Conservation (phyloP, 2,329 filamentous ascomycete species). For the Aspergillus amoenus region DNA sequence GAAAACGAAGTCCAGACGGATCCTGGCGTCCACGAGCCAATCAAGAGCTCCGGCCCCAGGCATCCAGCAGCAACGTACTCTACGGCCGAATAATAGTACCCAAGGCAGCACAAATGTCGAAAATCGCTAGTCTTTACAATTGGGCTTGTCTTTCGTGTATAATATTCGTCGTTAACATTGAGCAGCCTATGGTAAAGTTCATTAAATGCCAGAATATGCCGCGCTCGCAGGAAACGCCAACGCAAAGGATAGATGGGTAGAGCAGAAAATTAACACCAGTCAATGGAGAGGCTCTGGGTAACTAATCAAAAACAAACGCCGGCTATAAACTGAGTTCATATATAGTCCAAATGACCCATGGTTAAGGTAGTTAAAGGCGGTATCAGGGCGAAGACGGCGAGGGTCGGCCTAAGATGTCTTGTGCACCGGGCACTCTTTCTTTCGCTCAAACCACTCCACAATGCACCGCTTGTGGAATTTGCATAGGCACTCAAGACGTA, state of each 20-base stretch:
- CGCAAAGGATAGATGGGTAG: neutral
- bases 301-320: conserved; percentile 4
- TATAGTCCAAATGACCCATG: conserved; percentile 2
- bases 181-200: neutral
- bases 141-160: neutral
- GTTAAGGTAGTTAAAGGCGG: neutral
- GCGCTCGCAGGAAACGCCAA: conserved; percentile 1
- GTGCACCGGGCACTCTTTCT: conserved; percentile 61
- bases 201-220: conserved; percentile 7
- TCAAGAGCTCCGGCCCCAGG: neutral
- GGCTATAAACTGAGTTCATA: conserved; percentile 9
- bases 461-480: conserved; percentile 65
- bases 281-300: neutral
- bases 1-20: conserved; percentile 1
- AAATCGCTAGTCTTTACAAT: neutral
- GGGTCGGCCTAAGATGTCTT: conserved; percentile 36
- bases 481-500: conserved; percentile 62
- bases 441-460: conserved; percentile 60
- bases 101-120: neutral
- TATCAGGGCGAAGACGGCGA: neutral
- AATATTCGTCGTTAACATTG: neutral
- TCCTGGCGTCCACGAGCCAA: conserved; percentile 1
- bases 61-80: neutral
- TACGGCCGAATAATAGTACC: neutral
- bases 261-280: neutral